phyloP scores from a whole-genome alignment of 805 yeast genomes.

The Tetrapisispora fleetii region DNA sequence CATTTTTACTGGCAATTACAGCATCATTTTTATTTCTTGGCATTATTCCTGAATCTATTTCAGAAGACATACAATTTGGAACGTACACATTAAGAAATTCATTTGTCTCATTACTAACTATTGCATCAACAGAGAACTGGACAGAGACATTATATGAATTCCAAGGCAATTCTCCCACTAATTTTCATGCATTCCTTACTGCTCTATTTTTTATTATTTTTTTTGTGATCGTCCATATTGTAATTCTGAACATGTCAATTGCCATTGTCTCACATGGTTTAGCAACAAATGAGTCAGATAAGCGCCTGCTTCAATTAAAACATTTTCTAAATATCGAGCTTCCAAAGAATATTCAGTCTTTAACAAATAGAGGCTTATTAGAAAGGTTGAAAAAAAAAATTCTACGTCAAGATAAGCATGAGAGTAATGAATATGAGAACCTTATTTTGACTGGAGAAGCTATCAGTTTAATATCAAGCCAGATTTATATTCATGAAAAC shows the following conservation, averaged over 20 bases:
- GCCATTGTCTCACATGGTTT: background rate
- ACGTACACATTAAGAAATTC: background rate
- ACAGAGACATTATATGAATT: background rate
- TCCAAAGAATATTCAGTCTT: background rate
- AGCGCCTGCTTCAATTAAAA: background rate
- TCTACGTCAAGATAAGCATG: background rate
- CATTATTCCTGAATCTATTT: background rate
- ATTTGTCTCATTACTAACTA: background rate
- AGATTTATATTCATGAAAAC: background rate
- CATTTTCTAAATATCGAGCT: background rate
- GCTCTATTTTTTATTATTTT: background rate
- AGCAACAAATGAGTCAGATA: background rate
- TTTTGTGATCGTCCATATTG: background rate
- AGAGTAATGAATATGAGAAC: background rate
- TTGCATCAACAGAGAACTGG: constrained; percentile 3
- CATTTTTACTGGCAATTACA: background rate
- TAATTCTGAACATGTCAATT: background rate
- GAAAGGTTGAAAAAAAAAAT: background rate
- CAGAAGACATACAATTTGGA: background rate
- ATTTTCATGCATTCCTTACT: background rate
- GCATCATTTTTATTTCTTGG: constrained; percentile 1
- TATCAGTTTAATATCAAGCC: background rate
- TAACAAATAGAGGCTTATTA: background rate
- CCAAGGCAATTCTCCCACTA: background rate
- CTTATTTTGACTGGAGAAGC: background rate